Conservation (phyloP, 768 basidiomycete species). For the Kwoniella mangroviensis region DNA sequence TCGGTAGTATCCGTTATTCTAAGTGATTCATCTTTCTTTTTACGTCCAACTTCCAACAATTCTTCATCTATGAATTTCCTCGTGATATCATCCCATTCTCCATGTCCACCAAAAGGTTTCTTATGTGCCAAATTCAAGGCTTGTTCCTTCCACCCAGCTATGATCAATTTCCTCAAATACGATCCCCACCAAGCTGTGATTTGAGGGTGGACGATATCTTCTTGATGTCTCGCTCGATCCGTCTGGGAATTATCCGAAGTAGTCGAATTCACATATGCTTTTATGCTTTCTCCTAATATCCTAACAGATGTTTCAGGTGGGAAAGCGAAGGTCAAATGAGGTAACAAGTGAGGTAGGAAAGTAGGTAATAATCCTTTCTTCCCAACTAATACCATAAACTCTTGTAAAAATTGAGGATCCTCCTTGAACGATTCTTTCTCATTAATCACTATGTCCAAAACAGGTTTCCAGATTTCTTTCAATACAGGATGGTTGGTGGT, state of each 20-base stretch:
- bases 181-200: constrained; percentile 31
- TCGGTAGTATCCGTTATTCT: neutral
- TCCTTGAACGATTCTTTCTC: constrained; percentile 5
- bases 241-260: constrained; percentile 25
- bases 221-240: constrained; percentile 19
- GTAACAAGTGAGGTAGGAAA: constrained; percentile 26
- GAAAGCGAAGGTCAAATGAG: constrained; percentile 28
- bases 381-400: constrained; percentile 28
- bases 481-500: constrained; percentile 28
- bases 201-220: constrained; percentile 22
- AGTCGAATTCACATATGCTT: constrained; percentile 23
- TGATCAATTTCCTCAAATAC: constrained; percentile 25
- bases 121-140: constrained; percentile 18
- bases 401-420: constrained; percentile 25
- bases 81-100: constrained; percentile 29
- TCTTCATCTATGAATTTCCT: constrained; percentile 11
- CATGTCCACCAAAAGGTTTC: constrained; percentile 8
- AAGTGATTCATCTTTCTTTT: neutral
- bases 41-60: neutral
- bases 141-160: constrained; percentile 36
- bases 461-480: constrained; percentile 36
- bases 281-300: constrained; percentile 21
- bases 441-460: constrained; percentile 27
- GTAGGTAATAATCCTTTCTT: constrained; percentile 43
- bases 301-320: constrained; percentile 9